Evolutionary conservation across 805 yeast genomes (phyloP), one percentile per base, ranked within the genome.

Genomic region (Zygotorulaspora sp.): DNA sequence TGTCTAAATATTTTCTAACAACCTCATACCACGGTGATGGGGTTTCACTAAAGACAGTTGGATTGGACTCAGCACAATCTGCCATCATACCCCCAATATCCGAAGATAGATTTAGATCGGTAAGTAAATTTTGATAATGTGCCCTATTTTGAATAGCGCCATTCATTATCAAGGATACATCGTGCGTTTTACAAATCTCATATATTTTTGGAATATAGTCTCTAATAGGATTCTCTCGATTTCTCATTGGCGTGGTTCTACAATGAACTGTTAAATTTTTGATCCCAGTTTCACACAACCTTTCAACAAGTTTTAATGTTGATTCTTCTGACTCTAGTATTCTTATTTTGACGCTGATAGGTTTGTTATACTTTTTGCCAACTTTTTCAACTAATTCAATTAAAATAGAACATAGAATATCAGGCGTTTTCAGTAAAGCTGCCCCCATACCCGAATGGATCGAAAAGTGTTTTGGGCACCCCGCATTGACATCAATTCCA

Each of bases 361-460:
- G 87, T 49, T 87, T 85, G 13, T 69, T 63, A 52, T 74, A 60
- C 4, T 94, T 94, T 38, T 62, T 68, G 5, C 98, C 98, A 1
- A 92, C 89, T 46, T 87, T 69, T 16, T 71, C 71, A 2, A 92
- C 97, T 33, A 92, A 64, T 6, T 73, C 71, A 3, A 62, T 61
- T 43, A 92, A 63, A 20, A 92, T 92, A 11, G 71, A 70, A 47
- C 81, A 83, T 12, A 92, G 67, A 25, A 75, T 64, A 30, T 85
- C 96, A 0, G 97, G 97, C 0, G 89, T 85, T 21, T 71, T 67
- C 38, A 92, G 67, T 31, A 92, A 67, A 1, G 96, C 97, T 2
- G 97, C 96, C 4, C 98, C 98, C 97, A 92, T 92, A 1, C 98
- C 98, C 0, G 94, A 72, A 61, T 92, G 98, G 2, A 88, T 72